These are phyloP conservation scores for Aspergillus sp. DNA, from an alignment of 2,329 filamentous ascomycete species.

Conservation along the genomic window DNA sequence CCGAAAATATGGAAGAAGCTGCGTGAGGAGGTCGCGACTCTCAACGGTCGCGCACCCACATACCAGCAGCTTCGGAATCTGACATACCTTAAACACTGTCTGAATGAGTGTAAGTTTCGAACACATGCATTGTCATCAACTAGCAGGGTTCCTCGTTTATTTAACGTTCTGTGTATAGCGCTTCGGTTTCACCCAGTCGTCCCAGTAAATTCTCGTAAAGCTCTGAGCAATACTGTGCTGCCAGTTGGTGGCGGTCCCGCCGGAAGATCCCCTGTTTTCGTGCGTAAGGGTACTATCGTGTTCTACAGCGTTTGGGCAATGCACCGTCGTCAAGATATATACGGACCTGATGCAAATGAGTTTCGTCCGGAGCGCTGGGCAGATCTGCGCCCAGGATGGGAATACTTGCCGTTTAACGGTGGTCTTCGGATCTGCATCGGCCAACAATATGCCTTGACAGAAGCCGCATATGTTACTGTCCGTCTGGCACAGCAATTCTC, in stretches of 20 bases:
- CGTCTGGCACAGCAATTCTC: constrained; percentile 37
- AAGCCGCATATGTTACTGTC: constrained; percentile 38
- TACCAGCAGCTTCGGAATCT: constrained; percentile 27
- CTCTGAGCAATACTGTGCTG: constrained; percentile 42
- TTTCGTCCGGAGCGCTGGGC: constrained; percentile 55
- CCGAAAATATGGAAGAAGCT: constrained; percentile 41
- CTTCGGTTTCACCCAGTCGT: constrained; percentile 48
- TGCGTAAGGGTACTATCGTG: constrained; percentile 65
- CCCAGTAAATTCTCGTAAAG: constrained; percentile 43
- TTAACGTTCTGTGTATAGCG: constrained; percentile 21
- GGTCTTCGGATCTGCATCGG: constrained; percentile 37
- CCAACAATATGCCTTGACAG: constrained; percentile 40
- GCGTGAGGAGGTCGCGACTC: constrained; percentile 29
- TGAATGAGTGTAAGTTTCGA: constrained; percentile 27
- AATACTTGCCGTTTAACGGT: constrained; percentile 38
- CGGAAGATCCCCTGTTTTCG: constrained; percentile 58
- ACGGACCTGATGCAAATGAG: constrained; percentile 45
- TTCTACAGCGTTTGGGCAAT: constrained; percentile 68
- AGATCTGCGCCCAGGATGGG: constrained; percentile 29
- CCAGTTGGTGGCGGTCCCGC: constrained; percentile 61
- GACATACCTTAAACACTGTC: constrained; percentile 25
- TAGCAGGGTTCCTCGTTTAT: no score
- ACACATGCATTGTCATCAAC: no score
- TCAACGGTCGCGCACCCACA: constrained; percentile 22
- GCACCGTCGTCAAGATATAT: constrained; percentile 64